Evolutionary conservation across 2,329 filamentous ascomycete species (phyloP), one percentile per base, ranked within the genome.

Genomic region (Tolypocladium paradoxum): DNA sequence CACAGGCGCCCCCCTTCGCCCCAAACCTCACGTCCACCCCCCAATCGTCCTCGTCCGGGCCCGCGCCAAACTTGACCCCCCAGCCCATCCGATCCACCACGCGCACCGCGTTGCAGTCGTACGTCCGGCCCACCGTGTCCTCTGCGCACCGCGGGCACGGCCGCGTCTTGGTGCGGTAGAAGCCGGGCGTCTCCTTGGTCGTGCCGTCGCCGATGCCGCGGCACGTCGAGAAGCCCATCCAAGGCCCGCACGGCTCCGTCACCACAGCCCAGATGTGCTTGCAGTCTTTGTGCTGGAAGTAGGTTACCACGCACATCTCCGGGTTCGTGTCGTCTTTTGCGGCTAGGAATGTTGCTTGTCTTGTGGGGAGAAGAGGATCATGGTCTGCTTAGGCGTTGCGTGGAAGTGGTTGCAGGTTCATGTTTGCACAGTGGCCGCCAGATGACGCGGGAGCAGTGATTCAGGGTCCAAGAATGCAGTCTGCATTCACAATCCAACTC

Each of bases 221-320:
- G 64, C 79, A 82, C 31, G 66, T 75, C 54, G 63, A 65, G 65
- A 82, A 81, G 55, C 78, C 76, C 64, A 70, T 70, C 14, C 73
- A 73, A 0, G 75, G 75, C 4, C 60, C 68, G 66, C 79, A 82
- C 6, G 75, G 72, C 46, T 65, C 56, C 4, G 63, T 64, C 60
- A 82, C 70, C 55, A 72, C 62, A 43, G 76, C 70, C 78, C 78
- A 82, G 58, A 69, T 71, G 68, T 80, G 78, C 12, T 68, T 66
- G 71, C 78, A 82, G 54, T 58, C 59, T 49, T 71, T 73, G 63
- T 77, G 74, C 54, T 69, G 67, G 64, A 72, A 78, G 64, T 75
- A 73, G 29, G 67, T 71, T n/a, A 73, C 69, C 20, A 60, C 58
- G 62, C 77, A 81, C 77, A 81, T 80, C 38, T 35, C 29, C 16